Base-by-base conservation (phyloP, 1,139 yeast genomes). In the Debaryomyces singareniensis region DNA sequence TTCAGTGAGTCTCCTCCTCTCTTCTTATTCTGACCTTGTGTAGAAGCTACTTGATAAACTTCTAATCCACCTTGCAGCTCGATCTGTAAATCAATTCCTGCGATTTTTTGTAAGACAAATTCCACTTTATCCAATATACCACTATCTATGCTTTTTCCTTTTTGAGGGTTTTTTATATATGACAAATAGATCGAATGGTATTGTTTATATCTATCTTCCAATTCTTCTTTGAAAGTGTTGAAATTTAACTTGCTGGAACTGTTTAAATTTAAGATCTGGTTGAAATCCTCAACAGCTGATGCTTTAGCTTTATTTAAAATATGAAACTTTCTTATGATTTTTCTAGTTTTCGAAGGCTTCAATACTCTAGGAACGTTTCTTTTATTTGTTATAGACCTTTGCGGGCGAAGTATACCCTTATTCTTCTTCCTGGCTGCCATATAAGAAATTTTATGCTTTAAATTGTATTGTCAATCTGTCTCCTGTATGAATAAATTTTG, bases 1-100 rank as follows among this genome's bases (percentile, higher is more conserved):
- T 80, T 83, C 1, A 95, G 86, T 0, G 96, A 84, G 51, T 89
- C 97, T 2, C 96, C 95, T 1, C 97, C 97, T 38, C 97, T 57
- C 28, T 68, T 68, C 1, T 57, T 55, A 35, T 75, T 74, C 45
- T 89, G 97, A 0, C 97, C 97, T 29, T 78, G 75, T 1, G 83
- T 73, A 1, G 96, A 85, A 0, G 97, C 97, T n/a, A 68, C 59
- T 46, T 89, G 97, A 50, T 89, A 89, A 5, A 74, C 71, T 35
- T 73, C 66, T 2, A 85, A 51, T 0, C 95, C 95, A 2, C 94
- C 94, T 30, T 76, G 59, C 30, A 57, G 65, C 6, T 61, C 58
- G 3, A 78, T 66, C 48, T 82, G 87, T 2, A 67, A 67, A 43
- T 76, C 81, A 6, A 78, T 76, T 39, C 55, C 67, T 1, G 71